phyloP scores from a whole-genome alignment of 441 rosid genomes.

The Flueggea neowawraea region DNA sequence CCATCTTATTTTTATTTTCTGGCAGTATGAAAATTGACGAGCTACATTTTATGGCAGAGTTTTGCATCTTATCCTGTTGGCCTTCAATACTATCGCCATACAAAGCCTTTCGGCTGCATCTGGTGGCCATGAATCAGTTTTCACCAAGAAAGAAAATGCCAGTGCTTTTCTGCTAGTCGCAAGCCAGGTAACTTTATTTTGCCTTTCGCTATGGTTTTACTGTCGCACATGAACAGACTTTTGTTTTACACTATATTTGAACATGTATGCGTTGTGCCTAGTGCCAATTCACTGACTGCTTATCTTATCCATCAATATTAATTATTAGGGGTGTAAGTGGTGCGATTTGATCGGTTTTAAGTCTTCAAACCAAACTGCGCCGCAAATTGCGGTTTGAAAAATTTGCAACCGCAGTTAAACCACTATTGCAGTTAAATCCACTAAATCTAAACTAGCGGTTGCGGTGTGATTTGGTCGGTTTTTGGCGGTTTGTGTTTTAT shows the following conservation, averaged over 20 bases:
- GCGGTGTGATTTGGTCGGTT: no score
- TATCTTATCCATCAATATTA: no score
- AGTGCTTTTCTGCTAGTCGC: constrained; percentile 70
- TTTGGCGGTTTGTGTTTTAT: no score
- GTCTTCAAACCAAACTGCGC: no score
- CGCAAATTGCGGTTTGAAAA: no score
- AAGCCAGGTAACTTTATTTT: constrained; percentile 58
- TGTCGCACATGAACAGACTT: background rate
- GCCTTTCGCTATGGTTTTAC: background rate
- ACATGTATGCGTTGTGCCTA: no score
- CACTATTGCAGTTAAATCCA: no score
- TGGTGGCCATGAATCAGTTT: constrained; percentile 48
- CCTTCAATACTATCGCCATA: constrained; percentile 57
- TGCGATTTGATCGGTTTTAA: no score
- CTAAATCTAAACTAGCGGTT: no score
- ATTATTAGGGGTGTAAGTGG: no score
- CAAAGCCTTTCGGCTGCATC: constrained; percentile 47
- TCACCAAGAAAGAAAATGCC: constrained; percentile 61
- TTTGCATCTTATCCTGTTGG: constrained; percentile 64
- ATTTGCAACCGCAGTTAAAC: no score
- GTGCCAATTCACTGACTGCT: no score
- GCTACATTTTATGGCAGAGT: constrained; percentile 36
- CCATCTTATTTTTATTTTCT: background rate
- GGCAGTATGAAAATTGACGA: constrained; percentile 8
- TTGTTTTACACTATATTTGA: background rate